A percentile compares a stretch with the other conserved stretches of the same genome.
Evolutionary conservation across 148 eudicot genomes (phyloP).

Genomic region (Camellia lanceoleosa): DNA sequence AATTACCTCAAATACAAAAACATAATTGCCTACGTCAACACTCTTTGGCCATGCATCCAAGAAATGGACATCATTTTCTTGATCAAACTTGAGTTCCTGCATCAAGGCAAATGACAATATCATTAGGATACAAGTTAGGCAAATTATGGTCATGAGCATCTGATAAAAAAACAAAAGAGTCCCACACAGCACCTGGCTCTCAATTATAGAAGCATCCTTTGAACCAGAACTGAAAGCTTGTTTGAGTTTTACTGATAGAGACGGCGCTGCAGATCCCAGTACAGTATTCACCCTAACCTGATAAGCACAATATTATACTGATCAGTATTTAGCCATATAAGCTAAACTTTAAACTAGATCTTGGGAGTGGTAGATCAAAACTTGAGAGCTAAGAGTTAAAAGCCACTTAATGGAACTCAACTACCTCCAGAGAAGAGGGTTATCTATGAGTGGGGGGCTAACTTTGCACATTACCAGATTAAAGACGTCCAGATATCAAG

Average conservation of each 20-base stretch:
- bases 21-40: slow-evolving; percentile 71
- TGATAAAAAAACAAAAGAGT: slow-evolving; percentile 1
- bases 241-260: slow-evolving; percentile 66
- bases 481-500: neutral
- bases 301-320: neutral
- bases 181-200: slow-evolving; percentile 56
- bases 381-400: too few relatives aligned
- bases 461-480: neutral
- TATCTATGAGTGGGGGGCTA: neutral
- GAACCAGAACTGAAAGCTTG: slow-evolving; percentile 66
- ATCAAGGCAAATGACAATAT: slow-evolving; percentile 14
- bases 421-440: neutral
- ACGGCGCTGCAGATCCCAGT: slow-evolving; percentile 74
- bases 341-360: neutral
- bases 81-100: slow-evolving; percentile 80
- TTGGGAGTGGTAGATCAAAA: too few relatives aligned
- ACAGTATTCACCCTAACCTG: slow-evolving; percentile 85
- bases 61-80: slow-evolving; percentile 50
- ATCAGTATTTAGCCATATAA: neutral
- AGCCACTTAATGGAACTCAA: neutral
- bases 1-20: slow-evolving; percentile 74
- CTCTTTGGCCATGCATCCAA: slow-evolving; percentile 64
- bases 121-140: slow-evolving; percentile 7
- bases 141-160: neutral
- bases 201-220: slow-evolving; percentile 62